These are phyloP conservation scores for Diaporthe humulicola DNA, from an alignment of 2,329 filamentous ascomycete species.

Conservation along the genomic window DNA sequence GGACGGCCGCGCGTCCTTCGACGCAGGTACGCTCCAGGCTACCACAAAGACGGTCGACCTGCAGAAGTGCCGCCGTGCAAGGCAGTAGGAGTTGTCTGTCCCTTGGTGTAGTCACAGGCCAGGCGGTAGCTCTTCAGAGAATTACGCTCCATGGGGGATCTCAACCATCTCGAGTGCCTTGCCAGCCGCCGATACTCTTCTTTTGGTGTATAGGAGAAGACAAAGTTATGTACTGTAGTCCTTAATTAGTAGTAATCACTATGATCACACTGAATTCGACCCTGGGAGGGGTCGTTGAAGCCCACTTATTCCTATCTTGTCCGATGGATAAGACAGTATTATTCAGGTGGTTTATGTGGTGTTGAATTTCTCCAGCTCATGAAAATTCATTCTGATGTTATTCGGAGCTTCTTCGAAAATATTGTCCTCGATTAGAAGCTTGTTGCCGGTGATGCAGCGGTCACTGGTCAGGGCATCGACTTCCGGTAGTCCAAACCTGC, in stretches of 20 bases:
- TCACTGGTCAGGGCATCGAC: neutral
- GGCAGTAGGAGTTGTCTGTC: neutral
- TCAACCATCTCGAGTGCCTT: neutral
- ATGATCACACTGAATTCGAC: neutral
- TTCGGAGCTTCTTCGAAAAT: too few relatives aligned
- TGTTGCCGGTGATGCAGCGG: neutral
- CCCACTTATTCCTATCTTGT: neutral
- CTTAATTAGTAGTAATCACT: slow-evolving; percentile 4
- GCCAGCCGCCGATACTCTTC: neutral
- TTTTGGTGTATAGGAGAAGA: neutral
- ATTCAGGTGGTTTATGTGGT: neutral
- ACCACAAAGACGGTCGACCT: slow-evolving; percentile 10
- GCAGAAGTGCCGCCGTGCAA: slow-evolving; percentile 15
- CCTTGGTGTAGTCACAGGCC: too few relatives aligned
- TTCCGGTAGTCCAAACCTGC: neutral
- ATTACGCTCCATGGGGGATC: neutral
- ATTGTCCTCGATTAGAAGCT: neutral
- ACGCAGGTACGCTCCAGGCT: slow-evolving; percentile 23
- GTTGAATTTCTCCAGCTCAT: too few relatives aligned
- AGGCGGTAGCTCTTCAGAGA: neutral
- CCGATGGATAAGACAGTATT: neutral
- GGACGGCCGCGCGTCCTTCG: slow-evolving; percentile 3
- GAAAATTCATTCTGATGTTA: neutral
- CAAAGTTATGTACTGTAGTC: neutral
- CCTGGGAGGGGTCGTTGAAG: too few relatives aligned